Evolutionary conservation across 192 early-diverging fungal genomes (phyloP).

Genomic region (Dissophora globulifera): DNA sequence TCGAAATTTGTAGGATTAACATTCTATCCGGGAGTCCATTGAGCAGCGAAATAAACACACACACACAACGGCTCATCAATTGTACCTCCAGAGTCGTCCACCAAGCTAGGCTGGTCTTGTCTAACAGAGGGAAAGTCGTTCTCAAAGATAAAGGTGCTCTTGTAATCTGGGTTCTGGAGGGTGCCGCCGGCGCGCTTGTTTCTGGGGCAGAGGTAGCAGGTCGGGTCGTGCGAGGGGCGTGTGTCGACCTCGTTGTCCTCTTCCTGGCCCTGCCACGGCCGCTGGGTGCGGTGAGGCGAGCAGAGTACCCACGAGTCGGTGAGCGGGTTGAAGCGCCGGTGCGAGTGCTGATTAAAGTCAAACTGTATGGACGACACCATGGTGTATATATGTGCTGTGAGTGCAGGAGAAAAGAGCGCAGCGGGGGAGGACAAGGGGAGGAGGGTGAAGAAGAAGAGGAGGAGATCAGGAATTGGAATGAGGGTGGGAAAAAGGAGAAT

Average conservation of each 20-base stretch:
- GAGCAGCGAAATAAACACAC: too few relatives aligned
- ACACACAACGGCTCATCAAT: too few relatives aligned
- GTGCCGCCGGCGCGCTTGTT: conserved; percentile 82
- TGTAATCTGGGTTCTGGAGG: conserved; percentile 77
- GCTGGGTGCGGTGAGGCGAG: conserved; percentile 93
- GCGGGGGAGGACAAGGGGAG: too few relatives aligned
- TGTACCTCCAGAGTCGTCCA: neutral
- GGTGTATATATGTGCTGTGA: too few relatives aligned
- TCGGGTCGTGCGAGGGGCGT: conserved; percentile 76
- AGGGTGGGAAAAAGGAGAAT: neutral
- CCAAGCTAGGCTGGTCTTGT: conserved; percentile 61
- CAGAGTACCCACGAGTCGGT: conserved; percentile 95
- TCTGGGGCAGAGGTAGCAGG: conserved; percentile 89
- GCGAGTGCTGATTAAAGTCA: conserved; percentile 71
- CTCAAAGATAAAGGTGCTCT: conserved; percentile 83
- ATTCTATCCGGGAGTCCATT: too few relatives aligned
- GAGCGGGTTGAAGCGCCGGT: conserved; percentile 92
- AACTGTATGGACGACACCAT: too few relatives aligned
- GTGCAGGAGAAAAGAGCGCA: too few relatives aligned
- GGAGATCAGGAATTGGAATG: neutral
- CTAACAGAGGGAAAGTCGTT: conserved; percentile 96
- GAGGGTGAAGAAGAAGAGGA: neutral
- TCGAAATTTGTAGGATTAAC: too few relatives aligned
- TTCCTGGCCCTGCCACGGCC: conserved; percentile 90
- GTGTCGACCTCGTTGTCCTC: conserved; percentile 59